Percentiles rank a stretch among this genome's conserved stretches.
phyloP scores from a whole-genome alignment of 2,329 filamentous ascomycete genomes.

The Albophoma yamanashiensis region DNA sequence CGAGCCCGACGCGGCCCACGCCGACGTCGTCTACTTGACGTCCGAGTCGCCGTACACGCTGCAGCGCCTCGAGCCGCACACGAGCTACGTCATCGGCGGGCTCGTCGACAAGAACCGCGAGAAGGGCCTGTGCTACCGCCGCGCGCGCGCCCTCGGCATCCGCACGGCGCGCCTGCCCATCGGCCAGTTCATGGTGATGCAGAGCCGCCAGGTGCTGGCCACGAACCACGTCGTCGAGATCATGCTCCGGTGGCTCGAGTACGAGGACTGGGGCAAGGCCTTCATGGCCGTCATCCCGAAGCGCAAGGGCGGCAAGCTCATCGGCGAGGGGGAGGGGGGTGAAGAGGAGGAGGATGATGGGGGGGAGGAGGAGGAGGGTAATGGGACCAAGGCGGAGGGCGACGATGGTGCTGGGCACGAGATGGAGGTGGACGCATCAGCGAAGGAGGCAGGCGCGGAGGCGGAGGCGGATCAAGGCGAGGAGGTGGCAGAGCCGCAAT shows the following conservation, averaged over 20 bases:
- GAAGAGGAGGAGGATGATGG: slow-evolving; percentile 14
- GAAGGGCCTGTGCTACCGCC: slow-evolving; percentile 85
- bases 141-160: slow-evolving; percentile 64
- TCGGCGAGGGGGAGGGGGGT: slow-evolving; percentile 17
- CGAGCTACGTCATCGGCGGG: slow-evolving; percentile 86
- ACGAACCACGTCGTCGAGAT: slow-evolving; percentile 97
- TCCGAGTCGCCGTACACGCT: slow-evolving; percentile 85
- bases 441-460: neutral
- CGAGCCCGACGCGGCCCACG: slow-evolving; percentile 19
- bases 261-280: slow-evolving; percentile 81
- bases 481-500: neutral
- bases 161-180: slow-evolving; percentile 88
- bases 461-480: neutral
- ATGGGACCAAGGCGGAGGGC: slow-evolving; percentile 10
- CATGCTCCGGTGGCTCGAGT: slow-evolving; percentile 87
- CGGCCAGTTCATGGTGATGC: slow-evolving; percentile 89
- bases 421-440: slow-evolving; percentile 2
- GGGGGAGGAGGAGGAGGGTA: slow-evolving; percentile 16
- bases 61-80: slow-evolving; percentile 73
- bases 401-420: slow-evolving; percentile 4
- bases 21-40: slow-evolving; percentile 70
- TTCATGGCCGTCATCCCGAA: slow-evolving; percentile 85
- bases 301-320: slow-evolving; percentile 71
- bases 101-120: slow-evolving; percentile 94
- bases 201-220: slow-evolving; percentile 72